These are phyloP conservation scores for Blechomonas ayalai DNA, from an alignment of 208 protist genomes.

Conservation along the genomic window DNA sequence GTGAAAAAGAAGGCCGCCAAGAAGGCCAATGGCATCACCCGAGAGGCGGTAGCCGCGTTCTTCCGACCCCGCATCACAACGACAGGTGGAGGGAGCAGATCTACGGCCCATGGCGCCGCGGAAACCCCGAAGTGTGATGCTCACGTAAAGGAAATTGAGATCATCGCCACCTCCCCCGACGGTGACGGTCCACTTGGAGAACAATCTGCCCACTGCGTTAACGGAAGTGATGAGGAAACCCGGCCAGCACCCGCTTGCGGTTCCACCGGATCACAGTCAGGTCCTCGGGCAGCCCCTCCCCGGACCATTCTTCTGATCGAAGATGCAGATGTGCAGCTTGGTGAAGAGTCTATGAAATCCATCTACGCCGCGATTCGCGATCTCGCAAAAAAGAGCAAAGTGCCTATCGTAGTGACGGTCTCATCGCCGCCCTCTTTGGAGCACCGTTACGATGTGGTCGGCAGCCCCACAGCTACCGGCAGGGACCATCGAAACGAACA, in stretches of 20 bases:
- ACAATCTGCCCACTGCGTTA: neutral
- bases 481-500: slow-evolving; percentile 11
- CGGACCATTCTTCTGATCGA: slow-evolving; percentile 76
- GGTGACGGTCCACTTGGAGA: neutral
- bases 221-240: too few species aligned
- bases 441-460: neutral
- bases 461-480: neutral
- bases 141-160: neutral
- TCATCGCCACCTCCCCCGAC: neutral
- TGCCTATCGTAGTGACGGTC: slow-evolving; percentile 74
- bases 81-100: neutral
- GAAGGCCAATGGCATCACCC: slow-evolving; percentile 62
- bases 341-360: slow-evolving; percentile 46
- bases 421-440: slow-evolving; percentile 20
- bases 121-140: neutral
- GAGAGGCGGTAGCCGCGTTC: slow-evolving; percentile 55
- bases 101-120: neutral
- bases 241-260: slow-evolving; percentile 2
- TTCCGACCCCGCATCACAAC: slow-evolving; percentile 18
- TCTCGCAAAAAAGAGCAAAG: slow-evolving; percentile 63
- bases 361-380: slow-evolving; percentile 78
- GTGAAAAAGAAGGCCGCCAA: slow-evolving; percentile 2
- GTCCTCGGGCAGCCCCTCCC: slow-evolving; percentile 1
- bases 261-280: neutral
- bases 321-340: slow-evolving; percentile 74